A percentile compares a stretch with the other conserved stretches of the same genome.
These are phyloP conservation scores for Paecilomyces niveus DNA, from an alignment of 2,329 filamentous ascomycete species.

Conservation along the genomic window DNA sequence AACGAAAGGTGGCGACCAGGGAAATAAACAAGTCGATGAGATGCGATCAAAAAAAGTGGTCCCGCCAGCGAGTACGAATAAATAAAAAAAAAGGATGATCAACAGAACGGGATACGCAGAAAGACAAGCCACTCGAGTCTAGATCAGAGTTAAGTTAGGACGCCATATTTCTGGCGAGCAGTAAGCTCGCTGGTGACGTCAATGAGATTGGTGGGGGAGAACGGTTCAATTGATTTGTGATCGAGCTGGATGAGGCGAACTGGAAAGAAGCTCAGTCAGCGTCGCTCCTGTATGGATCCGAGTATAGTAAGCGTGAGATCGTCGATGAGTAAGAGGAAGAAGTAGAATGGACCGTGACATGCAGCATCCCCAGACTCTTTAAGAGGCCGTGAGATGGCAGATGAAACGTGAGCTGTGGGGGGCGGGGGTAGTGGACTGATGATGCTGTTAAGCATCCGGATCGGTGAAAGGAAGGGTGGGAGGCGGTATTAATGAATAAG, in stretches of 20 bases:
- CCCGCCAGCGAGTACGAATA: not conserved
- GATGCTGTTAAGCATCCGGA: not conserved
- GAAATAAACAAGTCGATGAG: too few species aligned
- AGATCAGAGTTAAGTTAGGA: not conserved
- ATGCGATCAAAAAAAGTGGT: too few species aligned
- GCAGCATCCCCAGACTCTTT: not conserved
- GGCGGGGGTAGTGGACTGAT: not conserved
- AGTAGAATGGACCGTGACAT: too few species aligned
- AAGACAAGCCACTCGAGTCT: slow-evolving; percentile 14
- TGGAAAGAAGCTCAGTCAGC: not conserved
- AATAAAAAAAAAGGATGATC: not conserved
- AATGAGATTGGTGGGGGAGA: slow-evolving; percentile 1
- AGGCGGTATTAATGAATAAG: not conserved
- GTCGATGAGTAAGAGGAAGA: not conserved
- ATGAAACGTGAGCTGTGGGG: not conserved
- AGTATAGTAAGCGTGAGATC: not conserved
- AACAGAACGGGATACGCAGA: not conserved
- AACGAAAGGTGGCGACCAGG: not conserved
- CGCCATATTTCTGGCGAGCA: slow-evolving; percentile 4
- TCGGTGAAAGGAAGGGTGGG: not conserved
- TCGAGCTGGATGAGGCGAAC: too few species aligned
- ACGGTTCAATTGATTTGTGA: not conserved
- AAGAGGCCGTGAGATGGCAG: not conserved
- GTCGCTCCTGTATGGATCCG: not conserved
- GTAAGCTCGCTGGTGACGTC: slow-evolving; percentile 6